Percentiles rank a stretch among this genome's conserved stretches.
Evolutionary conservation across 495 filamentous ascomycete genomes (phyloP).

Genomic region (Aspergillus nanangensis): DNA sequence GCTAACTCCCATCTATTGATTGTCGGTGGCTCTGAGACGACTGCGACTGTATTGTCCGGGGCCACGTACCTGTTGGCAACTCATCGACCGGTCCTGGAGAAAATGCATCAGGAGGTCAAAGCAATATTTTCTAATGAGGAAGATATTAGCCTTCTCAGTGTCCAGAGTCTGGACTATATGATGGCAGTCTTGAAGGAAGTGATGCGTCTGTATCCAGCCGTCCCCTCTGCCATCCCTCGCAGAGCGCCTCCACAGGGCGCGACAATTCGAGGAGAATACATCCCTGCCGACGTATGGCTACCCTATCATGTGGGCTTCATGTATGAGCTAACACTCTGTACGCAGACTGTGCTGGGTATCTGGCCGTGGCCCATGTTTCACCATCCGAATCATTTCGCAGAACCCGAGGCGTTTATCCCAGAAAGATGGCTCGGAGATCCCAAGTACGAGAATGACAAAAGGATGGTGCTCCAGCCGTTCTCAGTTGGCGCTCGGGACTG

Average conservation of each 20-base stretch:
- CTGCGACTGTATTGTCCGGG: constrained; percentile 52
- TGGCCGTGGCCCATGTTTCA: constrained; percentile 41
- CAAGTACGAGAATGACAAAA: constrained; percentile 23
- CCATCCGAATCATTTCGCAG: constrained; percentile 36
- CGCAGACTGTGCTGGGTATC: constrained; percentile 44
- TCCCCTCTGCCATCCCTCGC: constrained; percentile 40
- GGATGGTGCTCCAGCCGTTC: constrained; percentile 49
- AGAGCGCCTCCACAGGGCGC: constrained; percentile 39
- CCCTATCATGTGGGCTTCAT: not conserved
- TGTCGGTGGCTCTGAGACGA: constrained; percentile 57
- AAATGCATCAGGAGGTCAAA: constrained; percentile 47
- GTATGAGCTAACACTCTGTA: not conserved
- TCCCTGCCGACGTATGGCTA: constrained; percentile 29
- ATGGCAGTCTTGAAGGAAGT: constrained; percentile 53
- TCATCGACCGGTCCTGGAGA: constrained; percentile 37
- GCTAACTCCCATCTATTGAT: constrained; percentile 36
- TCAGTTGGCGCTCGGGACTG: constrained; percentile 55
- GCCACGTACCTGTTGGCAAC: constrained; percentile 47
- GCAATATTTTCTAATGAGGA: constrained; percentile 39
- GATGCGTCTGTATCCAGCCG: constrained; percentile 54
- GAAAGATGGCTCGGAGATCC: constrained; percentile 44
- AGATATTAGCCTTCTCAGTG: constrained; percentile 46
- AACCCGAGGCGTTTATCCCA: constrained; percentile 44
- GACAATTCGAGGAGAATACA: constrained; percentile 38
- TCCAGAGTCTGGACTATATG: constrained; percentile 47